These are phyloP conservation scores for Penicillium arizonense DNA, from an alignment of 495 filamentous ascomycete species.

Conservation along the genomic window DNA sequence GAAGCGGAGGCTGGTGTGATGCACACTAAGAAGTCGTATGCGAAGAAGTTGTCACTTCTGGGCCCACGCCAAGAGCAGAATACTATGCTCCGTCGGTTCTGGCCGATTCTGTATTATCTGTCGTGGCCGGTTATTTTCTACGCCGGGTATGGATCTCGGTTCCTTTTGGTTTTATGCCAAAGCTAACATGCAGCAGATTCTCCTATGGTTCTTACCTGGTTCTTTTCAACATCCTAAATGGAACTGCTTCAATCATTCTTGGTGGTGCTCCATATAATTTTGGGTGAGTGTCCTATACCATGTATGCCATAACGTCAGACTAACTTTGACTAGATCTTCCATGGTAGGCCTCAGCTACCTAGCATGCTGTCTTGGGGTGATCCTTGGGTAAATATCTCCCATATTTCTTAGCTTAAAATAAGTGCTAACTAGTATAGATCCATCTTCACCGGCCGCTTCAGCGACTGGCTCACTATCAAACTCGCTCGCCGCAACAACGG, in stretches of 20 bases:
- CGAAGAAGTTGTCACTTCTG: constrained; percentile 53
- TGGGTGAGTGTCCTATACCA: constrained; percentile 25
- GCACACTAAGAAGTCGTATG: constrained; percentile 43
- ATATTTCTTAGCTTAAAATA: not conserved
- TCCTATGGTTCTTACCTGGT: constrained; percentile 63
- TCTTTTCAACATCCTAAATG: constrained; percentile 68
- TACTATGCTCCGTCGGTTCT: constrained; percentile 46
- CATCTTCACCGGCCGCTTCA: constrained; percentile 52
- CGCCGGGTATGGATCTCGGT: constrained; percentile 41
- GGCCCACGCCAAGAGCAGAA: constrained; percentile 47
- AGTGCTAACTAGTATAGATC: constrained; percentile 26
- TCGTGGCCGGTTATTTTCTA: constrained; percentile 66
- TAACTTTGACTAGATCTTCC: constrained; percentile 38
- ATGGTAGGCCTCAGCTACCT: constrained; percentile 64
- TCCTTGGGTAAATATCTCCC: constrained; percentile 37
- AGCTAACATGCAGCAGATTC: constrained; percentile 35
- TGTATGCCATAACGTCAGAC: not conserved
- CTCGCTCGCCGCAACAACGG: constrained; percentile 62
- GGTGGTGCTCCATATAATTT: constrained; percentile 56
- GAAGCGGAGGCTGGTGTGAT: constrained; percentile 20
- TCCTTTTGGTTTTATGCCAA: not conserved
- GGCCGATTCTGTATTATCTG: constrained; percentile 40
- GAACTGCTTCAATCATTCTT: constrained; percentile 60
- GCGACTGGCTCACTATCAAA: constrained; percentile 57
- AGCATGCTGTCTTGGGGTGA: constrained; percentile 55